Conservation (phyloP, 106 monocot genomes). For the Allium cepa region DNA sequence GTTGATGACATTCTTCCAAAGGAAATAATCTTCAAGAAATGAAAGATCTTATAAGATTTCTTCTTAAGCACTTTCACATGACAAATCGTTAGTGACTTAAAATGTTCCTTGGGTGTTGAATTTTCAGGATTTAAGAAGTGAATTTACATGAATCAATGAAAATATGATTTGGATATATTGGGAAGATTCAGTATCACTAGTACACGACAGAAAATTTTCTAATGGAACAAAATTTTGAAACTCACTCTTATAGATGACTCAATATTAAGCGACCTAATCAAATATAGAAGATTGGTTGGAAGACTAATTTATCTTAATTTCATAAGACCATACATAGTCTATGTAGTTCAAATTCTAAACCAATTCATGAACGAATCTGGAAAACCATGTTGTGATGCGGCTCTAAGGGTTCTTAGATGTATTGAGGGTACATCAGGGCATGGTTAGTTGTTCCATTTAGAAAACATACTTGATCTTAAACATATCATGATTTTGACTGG, state of each 20-base stretch:
- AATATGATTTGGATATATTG: background rate
- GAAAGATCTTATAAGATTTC: no score
- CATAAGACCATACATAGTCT: background rate
- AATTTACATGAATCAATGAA: no score
- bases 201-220: background rate
- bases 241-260: background rate
- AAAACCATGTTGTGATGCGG: background rate
- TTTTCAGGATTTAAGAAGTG: background rate
- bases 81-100: background rate
- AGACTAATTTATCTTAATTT: no score
- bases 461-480: no score
- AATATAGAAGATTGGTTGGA: no score
- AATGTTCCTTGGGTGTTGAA: background rate
- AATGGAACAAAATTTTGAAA: background rate
- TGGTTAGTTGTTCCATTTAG: no score
- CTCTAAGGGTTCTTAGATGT: background rate
- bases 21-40: background rate
- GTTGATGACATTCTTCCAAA: no score
- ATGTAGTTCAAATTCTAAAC: background rate
- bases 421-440: no score
- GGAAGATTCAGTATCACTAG: background rate
- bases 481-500: no score
- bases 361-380: background rate
- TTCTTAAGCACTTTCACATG: background rate
- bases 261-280: background rate